Percentiles rank a stretch among this genome's conserved stretches.
phyloP scores from a whole-genome alignment of 805 yeast species.

The Danielia reshetovae region DNA sequence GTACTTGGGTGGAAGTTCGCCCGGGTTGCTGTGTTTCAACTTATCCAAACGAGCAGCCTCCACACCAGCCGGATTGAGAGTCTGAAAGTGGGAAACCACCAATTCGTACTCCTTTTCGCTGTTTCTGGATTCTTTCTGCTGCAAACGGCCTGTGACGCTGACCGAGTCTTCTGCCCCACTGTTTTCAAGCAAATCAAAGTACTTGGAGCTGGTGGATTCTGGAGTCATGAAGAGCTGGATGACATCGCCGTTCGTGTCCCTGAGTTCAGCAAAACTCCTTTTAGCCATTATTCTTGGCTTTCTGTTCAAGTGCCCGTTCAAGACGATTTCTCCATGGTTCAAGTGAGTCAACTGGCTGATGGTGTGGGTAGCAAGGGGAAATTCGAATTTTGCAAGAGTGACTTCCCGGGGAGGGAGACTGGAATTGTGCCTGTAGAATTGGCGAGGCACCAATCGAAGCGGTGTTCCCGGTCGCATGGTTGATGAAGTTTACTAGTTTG shows the following conservation, averaged over 20 bases:
- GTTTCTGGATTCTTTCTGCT: slow-evolving; percentile 25
- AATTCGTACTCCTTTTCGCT: slow-evolving; percentile 50
- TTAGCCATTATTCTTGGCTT: slow-evolving; percentile 70
- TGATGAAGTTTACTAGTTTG: no score
- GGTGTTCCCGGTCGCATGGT: no score
- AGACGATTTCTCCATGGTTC: slow-evolving; percentile 30
- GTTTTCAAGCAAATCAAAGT: slow-evolving; percentile 38
- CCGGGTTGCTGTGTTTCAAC: slow-evolving; percentile 45
- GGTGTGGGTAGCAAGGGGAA: slow-evolving; percentile 33
- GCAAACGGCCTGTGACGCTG: slow-evolving; percentile 55
- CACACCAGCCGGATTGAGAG: slow-evolving; percentile 59
- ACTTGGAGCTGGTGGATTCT: slow-evolving; percentile 38
- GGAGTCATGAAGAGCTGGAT: slow-evolving; percentile 47
- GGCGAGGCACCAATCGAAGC: no score
- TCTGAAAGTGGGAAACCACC: slow-evolving; percentile 44
- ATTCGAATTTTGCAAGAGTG: slow-evolving; percentile 29
- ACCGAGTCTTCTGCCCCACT: slow-evolving; percentile 71
- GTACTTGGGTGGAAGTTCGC: slow-evolving; percentile 71
- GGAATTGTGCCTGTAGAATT: background rate
- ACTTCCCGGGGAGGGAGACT: slow-evolving; percentile 2
- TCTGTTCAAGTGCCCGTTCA: slow-evolving; percentile 83
- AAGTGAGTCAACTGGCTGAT: slow-evolving; percentile 13
- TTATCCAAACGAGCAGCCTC: slow-evolving; percentile 67
- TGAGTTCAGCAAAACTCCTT: slow-evolving; percentile 65
- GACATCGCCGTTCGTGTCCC: slow-evolving; percentile 68